Base-by-base conservation (phyloP, 75 land plant species). In the Adiantum capillusveneris region DNA sequence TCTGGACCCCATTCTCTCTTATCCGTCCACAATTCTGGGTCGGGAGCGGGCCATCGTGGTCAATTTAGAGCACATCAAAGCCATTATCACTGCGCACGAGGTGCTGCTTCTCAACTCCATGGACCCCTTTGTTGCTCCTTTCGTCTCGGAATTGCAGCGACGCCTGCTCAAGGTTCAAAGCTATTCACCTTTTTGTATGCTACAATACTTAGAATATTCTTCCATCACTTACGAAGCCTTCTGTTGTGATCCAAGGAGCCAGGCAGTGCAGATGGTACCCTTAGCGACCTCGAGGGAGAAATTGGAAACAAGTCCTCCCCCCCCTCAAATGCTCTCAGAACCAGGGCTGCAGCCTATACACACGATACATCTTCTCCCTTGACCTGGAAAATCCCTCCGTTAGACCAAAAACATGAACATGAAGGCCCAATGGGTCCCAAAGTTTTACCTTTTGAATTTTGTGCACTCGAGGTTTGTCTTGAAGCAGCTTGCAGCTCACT, bases 31-130 rank as follows among this genome's bases (percentile, higher is more conserved):
- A 11, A 75, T 82, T 9, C 71, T 82, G 3, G 84, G 81, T 11
- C 76, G 90, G 7, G 96, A 90, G 70, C 67, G 70, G 14, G 84
- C 90, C 21, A 85, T 89, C n/a, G 90, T 89, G 13, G 84, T 89
- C 29, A 89, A 89, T 57, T 37, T 89, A 51, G 90, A 86, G 70
- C 81, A 84, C 54, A 72, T 86, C 26, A 80, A 75, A 62, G 78
- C 79, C 21, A 73, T 83, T 11, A 68, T 86, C 31, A 83, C 87
- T 1, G 84, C 84, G 0, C 74, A 70, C 0, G 87, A 87, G 51
- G 87, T 84, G 1, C 57, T 84, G 20, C 30, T 90, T 42, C 71
- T 83, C 39, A 86, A 90, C 30, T 72, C 72, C 2, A 65, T 43
- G 6, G 84, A 86, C 30, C 87, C 90, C 12, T 31, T 62, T 29